phyloP scores from a whole-genome alignment of 2,329 filamentous ascomycete genomes.

The Proliferodiscus dingleyae region DNA sequence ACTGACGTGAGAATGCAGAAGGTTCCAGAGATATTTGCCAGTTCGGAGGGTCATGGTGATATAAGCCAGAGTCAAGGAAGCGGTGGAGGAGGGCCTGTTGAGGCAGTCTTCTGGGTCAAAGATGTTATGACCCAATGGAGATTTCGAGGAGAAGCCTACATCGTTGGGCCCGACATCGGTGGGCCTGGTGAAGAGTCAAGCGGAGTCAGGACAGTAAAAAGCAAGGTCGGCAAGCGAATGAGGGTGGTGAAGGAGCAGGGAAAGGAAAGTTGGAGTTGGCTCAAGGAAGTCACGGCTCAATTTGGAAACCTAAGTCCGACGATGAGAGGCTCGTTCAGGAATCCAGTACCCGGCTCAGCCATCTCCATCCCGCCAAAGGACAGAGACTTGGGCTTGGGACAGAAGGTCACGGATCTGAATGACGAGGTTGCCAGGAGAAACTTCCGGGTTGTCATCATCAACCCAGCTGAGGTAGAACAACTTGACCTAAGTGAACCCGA shows the following conservation, averaged over 20 bases:
- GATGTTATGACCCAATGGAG: conserved; percentile 77
- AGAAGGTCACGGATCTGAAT: conserved; percentile 56
- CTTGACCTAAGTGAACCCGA: conserved; percentile 56
- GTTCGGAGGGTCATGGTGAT: conserved; percentile 41
- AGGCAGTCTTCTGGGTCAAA: conserved; percentile 78
- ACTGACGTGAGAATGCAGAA: conserved; percentile 89
- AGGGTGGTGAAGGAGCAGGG: conserved; percentile 39
- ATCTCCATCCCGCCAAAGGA: conserved; percentile 46
- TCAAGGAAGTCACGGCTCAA: conserved; percentile 73
- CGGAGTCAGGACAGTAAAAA: conserved; percentile 54
- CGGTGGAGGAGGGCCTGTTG: conserved; percentile 66
- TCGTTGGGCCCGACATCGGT: conserved; percentile 67
- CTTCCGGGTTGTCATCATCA: conserved; percentile 80
- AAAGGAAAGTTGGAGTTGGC: conserved; percentile 59
- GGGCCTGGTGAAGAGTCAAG: conserved; percentile 41
- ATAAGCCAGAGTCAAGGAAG: conserved; percentile 42
- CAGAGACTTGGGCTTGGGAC: conserved; percentile 43
- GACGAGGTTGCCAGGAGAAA: conserved; percentile 61
- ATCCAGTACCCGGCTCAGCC: conserved; percentile 63
- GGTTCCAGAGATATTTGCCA: conserved; percentile 61
- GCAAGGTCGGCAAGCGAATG: conserved; percentile 59
- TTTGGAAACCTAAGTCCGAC: conserved; percentile 83
- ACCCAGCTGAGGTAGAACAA: conserved; percentile 63
- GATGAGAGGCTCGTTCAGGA: conserved; percentile 69
- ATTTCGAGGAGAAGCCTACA: conserved; percentile 68